Evolutionary conservation across 163 green algal species (phyloP), one percentile per base, ranked within the genome.

Genomic region (Scenedesmus sp.): DNA sequence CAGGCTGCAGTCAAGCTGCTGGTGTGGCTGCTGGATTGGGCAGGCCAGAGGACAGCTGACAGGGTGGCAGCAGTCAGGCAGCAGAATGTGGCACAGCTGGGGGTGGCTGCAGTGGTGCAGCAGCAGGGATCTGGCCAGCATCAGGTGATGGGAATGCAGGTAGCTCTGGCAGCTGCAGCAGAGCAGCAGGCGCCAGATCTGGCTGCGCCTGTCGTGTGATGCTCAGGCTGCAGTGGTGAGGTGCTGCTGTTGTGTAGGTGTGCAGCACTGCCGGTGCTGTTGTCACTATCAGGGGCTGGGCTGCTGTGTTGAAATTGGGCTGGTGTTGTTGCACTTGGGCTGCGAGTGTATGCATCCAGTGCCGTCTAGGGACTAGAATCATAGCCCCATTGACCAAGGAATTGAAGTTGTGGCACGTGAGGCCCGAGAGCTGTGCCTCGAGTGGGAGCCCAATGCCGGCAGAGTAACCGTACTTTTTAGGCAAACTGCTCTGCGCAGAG

Each of bases 21-120:
- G 70, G 70, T 79, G 70, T 79, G 70, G 70, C 70, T 79, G 70
- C 70, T 79, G 23, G 70, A 79, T 23, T 79, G 70, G 70, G 70
- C 70, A 46, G 70, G 70, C 4, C 20, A 79, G 23, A 12, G 23
- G 23, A 13, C 70, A 79, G 70, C 70, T 52, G 70, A 52, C 23
- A 79, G 70, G 70, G 70, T 79, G 23, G 70, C 20, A 16, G 18
- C 70, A 52, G 70, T 52, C 4, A 23, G 70, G 70, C 70, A 79
- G 70, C 70, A 79, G 70, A 52, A 79, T 6, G 15, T 46, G 12
- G 70, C 70, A 8, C 46, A 6, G 20, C 70, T 79, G 4, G 23
- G 23, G 4, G 70, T 16, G 70, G 23, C 46, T 5, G 70, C 70
- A 79, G 70, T 79, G 70, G 70, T 52, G 70, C 70, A 52, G 70